These are phyloP conservation scores for Aspergillus jensenii DNA, from an alignment of 2,329 filamentous ascomycete species.

Conservation along the genomic window DNA sequence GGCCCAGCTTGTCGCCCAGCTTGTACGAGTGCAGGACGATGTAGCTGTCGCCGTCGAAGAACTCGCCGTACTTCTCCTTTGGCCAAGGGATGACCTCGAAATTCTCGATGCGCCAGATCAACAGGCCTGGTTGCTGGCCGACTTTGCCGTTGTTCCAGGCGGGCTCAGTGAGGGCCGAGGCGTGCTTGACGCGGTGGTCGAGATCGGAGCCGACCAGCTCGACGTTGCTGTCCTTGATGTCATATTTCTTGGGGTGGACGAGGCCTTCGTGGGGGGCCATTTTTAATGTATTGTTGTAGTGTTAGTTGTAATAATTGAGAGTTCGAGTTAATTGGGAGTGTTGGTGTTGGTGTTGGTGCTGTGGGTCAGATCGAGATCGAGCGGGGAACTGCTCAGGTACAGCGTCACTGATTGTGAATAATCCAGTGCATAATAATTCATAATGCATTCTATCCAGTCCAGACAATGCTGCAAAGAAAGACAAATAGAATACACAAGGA, in stretches of 20 bases:
- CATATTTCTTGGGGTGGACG: conserved; percentile 63
- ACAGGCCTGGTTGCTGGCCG: conserved; percentile 55
- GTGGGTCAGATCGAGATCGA: too few species aligned
- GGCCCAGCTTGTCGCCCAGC: conserved; percentile 52
- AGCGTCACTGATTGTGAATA: too few species aligned
- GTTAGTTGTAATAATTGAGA: background rate
- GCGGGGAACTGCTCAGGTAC: too few species aligned
- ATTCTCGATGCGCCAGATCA: conserved; percentile 66
- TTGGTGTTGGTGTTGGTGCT: too few species aligned
- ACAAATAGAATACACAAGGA: too few species aligned
- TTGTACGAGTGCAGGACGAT: conserved; percentile 63
- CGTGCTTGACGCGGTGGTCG: conserved; percentile 68
- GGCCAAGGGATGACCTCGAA: conserved; percentile 66
- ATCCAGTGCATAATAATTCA: too few species aligned
- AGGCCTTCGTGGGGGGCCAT: conserved; percentile 63
- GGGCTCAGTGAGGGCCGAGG: conserved; percentile 63
- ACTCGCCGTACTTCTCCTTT: conserved; percentile 56
- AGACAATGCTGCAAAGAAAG: too few species aligned
- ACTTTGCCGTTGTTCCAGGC: conserved; percentile 64
- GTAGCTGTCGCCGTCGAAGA: conserved; percentile 68
- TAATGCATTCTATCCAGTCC: too few species aligned
- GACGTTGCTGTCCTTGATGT: conserved; percentile 68
- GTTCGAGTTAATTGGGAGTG: background rate
- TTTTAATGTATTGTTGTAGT: background rate
- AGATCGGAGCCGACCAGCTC: conserved; percentile 64